phyloP scores from a whole-genome alignment of 2,329 filamentous ascomycete genomes.

The Ophiocordyceps sinensis region DNA sequence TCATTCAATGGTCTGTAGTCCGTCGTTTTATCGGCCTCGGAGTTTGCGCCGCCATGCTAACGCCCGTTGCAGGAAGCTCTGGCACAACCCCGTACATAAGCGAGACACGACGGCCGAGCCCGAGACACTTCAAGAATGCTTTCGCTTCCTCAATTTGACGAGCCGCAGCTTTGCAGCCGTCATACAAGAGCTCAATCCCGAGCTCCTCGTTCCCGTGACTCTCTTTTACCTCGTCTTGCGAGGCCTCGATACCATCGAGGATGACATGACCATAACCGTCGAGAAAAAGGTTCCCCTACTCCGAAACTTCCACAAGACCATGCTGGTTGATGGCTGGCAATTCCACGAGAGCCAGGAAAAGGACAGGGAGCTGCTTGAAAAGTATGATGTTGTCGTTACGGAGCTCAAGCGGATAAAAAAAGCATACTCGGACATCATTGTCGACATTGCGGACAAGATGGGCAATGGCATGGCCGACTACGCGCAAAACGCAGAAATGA shows the following conservation, averaged over 20 bases:
- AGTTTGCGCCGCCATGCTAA: constrained; percentile 4
- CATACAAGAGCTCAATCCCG: constrained; percentile 89
- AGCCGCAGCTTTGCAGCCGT: constrained; percentile 88
- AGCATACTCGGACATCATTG: constrained; percentile 72
- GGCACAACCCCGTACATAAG: constrained; percentile 86
- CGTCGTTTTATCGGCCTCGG: constrained; percentile 6
- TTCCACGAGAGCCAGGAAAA: constrained; percentile 87
- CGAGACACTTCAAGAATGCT: constrained; percentile 64
- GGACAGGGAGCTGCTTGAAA: constrained; percentile 78
- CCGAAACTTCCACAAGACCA: constrained; percentile 62
- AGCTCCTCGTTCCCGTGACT: constrained; percentile 76
- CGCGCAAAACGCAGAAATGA: constrained; percentile 67
- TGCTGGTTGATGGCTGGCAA: constrained; percentile 80
- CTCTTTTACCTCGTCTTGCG: constrained; percentile 90
- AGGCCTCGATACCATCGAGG: constrained; percentile 94
- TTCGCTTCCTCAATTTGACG: constrained; percentile 71
- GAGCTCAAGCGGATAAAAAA: constrained; percentile 85
- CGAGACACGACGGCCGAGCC: constrained; percentile 66
- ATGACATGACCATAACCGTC: constrained; percentile 86
- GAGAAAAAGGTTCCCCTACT: constrained; percentile 75
- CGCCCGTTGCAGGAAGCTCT: constrained; percentile 59
- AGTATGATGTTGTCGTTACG: constrained; percentile 74
- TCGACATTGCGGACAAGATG: constrained; percentile 89
- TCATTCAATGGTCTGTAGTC: constrained; percentile 96
- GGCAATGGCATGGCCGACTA: constrained; percentile 99